These are phyloP conservation scores for Hyphodiscus hymeniophilus DNA, from an alignment of 495 filamentous ascomycete species.

Conservation along the genomic window DNA sequence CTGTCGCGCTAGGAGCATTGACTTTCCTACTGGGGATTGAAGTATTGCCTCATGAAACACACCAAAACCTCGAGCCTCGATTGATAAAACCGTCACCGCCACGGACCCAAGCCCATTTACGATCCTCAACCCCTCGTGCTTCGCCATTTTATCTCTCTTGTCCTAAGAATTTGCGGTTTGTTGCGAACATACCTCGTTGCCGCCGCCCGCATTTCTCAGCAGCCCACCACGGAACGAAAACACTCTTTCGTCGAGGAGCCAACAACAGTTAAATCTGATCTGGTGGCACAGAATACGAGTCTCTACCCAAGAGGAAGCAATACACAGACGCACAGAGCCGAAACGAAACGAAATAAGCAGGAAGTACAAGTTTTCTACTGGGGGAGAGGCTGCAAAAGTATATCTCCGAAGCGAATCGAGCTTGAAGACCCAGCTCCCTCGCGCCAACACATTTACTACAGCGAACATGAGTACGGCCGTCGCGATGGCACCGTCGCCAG, in stretches of 20 bases:
- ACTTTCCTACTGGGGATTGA: not conserved
- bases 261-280: constrained; percentile 20
- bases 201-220: not conserved
- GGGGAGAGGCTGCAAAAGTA: constrained; percentile 7
- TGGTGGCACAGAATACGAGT: constrained; percentile 15
- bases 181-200: not conserved
- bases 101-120: constrained; percentile 9
- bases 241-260: constrained; percentile 6
- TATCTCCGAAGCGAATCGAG: constrained; percentile 3
- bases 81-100: constrained; percentile 23
- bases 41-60: constrained; percentile 16
- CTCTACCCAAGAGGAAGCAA: constrained; percentile 18
- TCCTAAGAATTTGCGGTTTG: constrained; percentile 6
- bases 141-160: constrained; percentile 18
- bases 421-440: no score
- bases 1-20: constrained; percentile 11
- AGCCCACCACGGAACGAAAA: constrained; percentile 4
- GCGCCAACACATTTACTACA: constrained; percentile 1
- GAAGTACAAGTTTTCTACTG: constrained; percentile 9
- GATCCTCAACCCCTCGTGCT: constrained; percentile 7
- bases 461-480: constrained; percentile 50
- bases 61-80: constrained; percentile 18
- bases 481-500: constrained; percentile 51
- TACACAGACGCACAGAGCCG: constrained; percentile 22
- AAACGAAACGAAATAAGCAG: constrained; percentile 4